Percentiles rank a stretch among this genome's conserved stretches.
Evolutionary conservation across 441 rosid species (phyloP).

Genomic region (Euphorbia celastroides): DNA sequence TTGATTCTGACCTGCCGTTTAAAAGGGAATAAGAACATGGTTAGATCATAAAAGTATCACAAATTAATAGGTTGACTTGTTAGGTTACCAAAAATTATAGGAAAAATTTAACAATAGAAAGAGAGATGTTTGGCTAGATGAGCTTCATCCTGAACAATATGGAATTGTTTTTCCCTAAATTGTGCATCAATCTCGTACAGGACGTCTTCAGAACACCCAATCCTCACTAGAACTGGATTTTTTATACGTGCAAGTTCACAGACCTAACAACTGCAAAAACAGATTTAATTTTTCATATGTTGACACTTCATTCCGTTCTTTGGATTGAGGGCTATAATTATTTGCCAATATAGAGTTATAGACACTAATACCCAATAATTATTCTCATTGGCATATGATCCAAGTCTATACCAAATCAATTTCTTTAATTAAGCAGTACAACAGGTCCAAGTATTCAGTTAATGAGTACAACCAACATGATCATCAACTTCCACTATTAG

Average conservation of each 20-base stretch:
- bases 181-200: neutral
- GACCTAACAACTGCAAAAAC: neutral
- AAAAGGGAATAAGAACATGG: neutral
- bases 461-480: neutral
- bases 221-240: neutral
- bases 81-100: neutral
- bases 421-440: neutral
- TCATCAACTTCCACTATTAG: neutral
- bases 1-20: conserved; percentile 35
- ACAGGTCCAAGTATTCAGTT: neutral
- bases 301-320: neutral
- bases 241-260: neutral
- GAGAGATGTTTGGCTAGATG: neutral
- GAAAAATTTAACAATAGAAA: neutral
- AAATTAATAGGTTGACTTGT: neutral
- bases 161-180: neutral
- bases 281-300: neutral
- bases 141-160: neutral
- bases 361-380: neutral
- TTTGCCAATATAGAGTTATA: neutral
- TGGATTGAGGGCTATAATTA: neutral
- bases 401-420: neutral
- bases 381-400: neutral
- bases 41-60: neutral
- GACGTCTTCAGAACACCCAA: neutral